Evolutionary conservation across 768 basidiomycete genomes (phyloP), one percentile per base, ranked within the genome.

Genomic region (Stropharia rugosoannulata): DNA sequence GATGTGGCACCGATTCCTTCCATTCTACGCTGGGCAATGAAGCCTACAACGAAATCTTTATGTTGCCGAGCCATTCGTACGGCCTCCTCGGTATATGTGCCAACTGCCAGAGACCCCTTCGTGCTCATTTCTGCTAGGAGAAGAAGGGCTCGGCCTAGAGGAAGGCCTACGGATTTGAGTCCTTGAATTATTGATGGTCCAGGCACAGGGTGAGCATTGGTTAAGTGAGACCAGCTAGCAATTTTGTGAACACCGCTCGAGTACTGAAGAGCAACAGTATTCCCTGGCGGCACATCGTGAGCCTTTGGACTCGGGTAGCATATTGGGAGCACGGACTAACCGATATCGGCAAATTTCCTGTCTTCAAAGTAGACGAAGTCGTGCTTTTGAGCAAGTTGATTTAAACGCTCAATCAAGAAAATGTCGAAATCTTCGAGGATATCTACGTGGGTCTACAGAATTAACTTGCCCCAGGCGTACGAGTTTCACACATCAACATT

Each of bases 341-440:
- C 96, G 50, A 99, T 98, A 71, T 99, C 97, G 4, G 97, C 96
- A 65, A 99, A 99, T 72, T 99, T 99, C 61, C 97, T 80, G 75
- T 99, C 97, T 75, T 98, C 97, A 63, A 98, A 99, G 63, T 98
- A 95, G 50, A 96, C 70, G 74, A 98, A 99, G 65, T 97, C 93
- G 59, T 97, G 85, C 68, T 90, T 87, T 44, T 72, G 65, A 65
- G 88, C 86, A 6, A 98, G 82, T 36, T 78, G 76, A 57, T 84
- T 80, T 40, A 99, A 78, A 42, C 80, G 77, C 40, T 83, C 75
- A 54, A 95, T 83, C 44, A 98, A 72, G 6, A 79, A 80, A 9
- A 75, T 70, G 43, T 94, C 84, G 69, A 94, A 98, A 73, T 98
- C 95, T 62, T 94, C 89, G 54, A 99, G 79, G 62, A 99, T 90